Conservation (phyloP, 352 stramenopile genomes). For the Globisporangium lucens region DNA sequence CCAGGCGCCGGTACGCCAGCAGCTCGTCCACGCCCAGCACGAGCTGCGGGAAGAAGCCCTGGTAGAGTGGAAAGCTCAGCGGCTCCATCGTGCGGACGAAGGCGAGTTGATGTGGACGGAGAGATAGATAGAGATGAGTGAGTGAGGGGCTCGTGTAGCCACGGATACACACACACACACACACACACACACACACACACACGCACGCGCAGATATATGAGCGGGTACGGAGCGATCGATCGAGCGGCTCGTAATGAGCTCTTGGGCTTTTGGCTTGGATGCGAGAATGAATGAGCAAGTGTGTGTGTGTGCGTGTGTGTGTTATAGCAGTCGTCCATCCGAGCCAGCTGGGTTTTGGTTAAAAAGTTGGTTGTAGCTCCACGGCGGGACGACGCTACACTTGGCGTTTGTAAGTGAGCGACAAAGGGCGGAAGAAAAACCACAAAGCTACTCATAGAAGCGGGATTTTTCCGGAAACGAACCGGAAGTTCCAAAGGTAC, state of each 20-base stretch:
- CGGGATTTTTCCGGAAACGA: no score
- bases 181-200: background rate
- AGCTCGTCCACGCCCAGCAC: conserved; percentile 66
- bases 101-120: background rate
- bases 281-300: background rate
- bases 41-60: conserved; percentile 83
- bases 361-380: background rate
- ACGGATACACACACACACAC: background rate
- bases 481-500: no score
- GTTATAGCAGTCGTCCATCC: background rate
- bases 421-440: conserved; percentile 2
- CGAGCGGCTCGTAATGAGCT: background rate
- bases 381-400: background rate
- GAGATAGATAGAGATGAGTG: no score
- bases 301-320: background rate
- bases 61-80: conserved; percentile 70
- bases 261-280: background rate
- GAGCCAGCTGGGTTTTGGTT: background rate
- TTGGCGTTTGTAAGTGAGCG: background rate
- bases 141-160: background rate
- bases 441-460: background rate
- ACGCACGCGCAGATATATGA: background rate
- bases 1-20: conserved; percentile 69
- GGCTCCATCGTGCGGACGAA: conserved; percentile 3
- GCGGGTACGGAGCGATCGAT: background rate